A percentile compares a stretch with the other conserved stretches of the same genome.
phyloP scores from a whole-genome alignment of 2,329 filamentous ascomycete genomes.

The Trichoderma arundinaceum region DNA sequence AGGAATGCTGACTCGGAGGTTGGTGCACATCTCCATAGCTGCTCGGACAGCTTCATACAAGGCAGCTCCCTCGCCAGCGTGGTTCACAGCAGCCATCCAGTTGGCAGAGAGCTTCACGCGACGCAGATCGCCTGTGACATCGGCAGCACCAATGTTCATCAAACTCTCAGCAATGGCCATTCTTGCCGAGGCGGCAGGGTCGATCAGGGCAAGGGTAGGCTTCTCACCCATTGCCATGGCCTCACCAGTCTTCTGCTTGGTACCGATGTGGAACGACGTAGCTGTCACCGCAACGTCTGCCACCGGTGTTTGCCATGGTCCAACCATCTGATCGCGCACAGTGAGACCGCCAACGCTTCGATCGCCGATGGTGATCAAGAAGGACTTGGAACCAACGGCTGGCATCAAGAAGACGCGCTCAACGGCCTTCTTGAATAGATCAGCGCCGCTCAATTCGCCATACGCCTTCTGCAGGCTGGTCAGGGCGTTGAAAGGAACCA shows the following conservation, averaged over 20 bases:
- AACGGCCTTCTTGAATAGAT: conserved; percentile 67
- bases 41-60: conserved; percentile 94
- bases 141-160: conserved; percentile 86
- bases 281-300: conserved; percentile 93
- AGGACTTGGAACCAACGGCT: conserved; percentile 93
- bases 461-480: conserved; percentile 69
- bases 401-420: conserved; percentile 83
- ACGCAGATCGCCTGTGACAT: conserved; percentile 71
- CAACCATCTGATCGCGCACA: conserved; percentile 91
- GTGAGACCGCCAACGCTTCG: conserved; percentile 89
- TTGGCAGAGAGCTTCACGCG: conserved; percentile 91
- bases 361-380: conserved; percentile 96
- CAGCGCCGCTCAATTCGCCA: conserved; percentile 58
- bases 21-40: conserved; percentile 87
- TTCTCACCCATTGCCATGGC: conserved; percentile 99
- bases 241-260: conserved; percentile 79
- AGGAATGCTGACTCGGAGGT: conserved; percentile 89
- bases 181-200: conserved; percentile 84
- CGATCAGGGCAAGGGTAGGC: conserved; percentile 86
- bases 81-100: conserved; percentile 98
- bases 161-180: conserved; percentile 97
- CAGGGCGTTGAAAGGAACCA: conserved; percentile 74
- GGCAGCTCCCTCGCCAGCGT: conserved; percentile 88
- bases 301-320: conserved; percentile 93
- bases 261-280: conserved; percentile 71